Conservation (phyloP, 495 filamentous ascomycete genomes). For the Bacidia gigantensis region DNA sequence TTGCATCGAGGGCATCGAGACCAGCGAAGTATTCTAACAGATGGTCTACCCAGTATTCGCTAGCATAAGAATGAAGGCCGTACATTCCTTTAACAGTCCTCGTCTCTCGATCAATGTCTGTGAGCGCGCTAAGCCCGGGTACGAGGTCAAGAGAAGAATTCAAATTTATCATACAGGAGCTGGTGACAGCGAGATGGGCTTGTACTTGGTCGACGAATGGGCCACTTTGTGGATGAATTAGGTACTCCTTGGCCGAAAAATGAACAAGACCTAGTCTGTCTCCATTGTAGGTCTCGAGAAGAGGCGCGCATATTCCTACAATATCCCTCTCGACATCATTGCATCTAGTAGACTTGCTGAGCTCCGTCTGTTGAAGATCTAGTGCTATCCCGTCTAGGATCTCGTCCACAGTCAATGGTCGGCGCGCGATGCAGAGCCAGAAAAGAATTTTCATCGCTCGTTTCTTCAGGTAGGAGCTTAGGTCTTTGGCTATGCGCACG, state of each 20-base stretch:
- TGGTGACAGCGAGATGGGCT: slow-evolving; percentile 3
- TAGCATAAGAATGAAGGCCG: slow-evolving; percentile 6
- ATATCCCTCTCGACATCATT: slow-evolving; percentile 1
- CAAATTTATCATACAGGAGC: slow-evolving; percentile 8
- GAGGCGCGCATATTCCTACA: slow-evolving; percentile 6
- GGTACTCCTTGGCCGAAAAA: slow-evolving; percentile 12
- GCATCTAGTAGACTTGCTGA: slow-evolving; percentile 2
- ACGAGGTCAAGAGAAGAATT: slow-evolving; percentile 3
- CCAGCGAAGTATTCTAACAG: slow-evolving; percentile 2
- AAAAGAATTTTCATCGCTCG: slow-evolving; percentile 6
- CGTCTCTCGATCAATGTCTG: background rate
- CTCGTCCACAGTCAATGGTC: slow-evolving; percentile 2
- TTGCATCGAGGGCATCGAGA: too few species aligned
- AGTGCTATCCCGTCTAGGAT: slow-evolving; percentile 7
- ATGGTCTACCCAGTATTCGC: slow-evolving; percentile 9
- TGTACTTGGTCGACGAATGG: slow-evolving; percentile 3
- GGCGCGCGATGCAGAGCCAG: slow-evolving; percentile 7
- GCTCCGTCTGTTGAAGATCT: background rate
- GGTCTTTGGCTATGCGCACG: background rate
- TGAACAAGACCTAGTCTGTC: slow-evolving; percentile 4
- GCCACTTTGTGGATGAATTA: slow-evolving; percentile 5
- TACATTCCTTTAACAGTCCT: slow-evolving; percentile 5
- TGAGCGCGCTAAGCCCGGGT: background rate
- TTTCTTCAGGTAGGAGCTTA: background rate
- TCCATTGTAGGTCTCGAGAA: background rate